A percentile compares a stretch with the other conserved stretches of the same genome.
Evolutionary conservation across 2,329 filamentous ascomycete species (phyloP).

Genomic region (Diaporthe longicolla): DNA sequence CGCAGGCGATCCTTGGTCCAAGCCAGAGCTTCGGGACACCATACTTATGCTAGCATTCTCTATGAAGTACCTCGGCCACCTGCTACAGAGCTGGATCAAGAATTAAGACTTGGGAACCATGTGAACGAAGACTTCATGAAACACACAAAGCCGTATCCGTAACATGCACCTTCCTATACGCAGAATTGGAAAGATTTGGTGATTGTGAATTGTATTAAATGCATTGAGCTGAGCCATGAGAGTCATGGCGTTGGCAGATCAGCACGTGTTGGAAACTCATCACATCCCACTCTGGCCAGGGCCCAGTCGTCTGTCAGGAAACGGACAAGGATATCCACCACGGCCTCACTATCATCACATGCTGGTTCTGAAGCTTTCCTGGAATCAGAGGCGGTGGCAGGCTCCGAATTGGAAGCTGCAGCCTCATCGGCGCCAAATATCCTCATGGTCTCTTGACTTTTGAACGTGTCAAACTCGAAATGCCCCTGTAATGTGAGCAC

Average conservation of each 20-base stretch:
- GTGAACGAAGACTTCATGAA: not conserved
- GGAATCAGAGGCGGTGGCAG: not conserved
- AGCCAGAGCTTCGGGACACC: not conserved
- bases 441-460: slow-evolving; percentile 34
- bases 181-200: not conserved
- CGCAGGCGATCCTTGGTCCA: not conserved
- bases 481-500: slow-evolving; percentile 39
- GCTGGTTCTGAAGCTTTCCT: not conserved
- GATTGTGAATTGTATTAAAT: not conserved
- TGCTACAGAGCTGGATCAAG: too few relatives aligned
- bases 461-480: slow-evolving; percentile 40
- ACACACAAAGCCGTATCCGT: too few relatives aligned
- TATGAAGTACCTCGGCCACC: not conserved
- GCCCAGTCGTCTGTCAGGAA: slow-evolving; percentile 4
- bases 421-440: slow-evolving; percentile 37
- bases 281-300: not conserved
- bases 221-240: not conserved
- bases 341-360: slow-evolving; percentile 15
- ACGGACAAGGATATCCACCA: slow-evolving; percentile 35
- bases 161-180: not conserved
- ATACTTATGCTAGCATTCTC: not conserved
- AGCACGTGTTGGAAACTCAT: not conserved
- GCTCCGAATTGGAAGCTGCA: not conserved
- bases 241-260: slow-evolving; percentile 12
- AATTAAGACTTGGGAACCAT: not conserved